Percentiles rank a stretch among this genome's conserved stretches.
These are phyloP conservation scores for Macadamia tetraphylla DNA, from an alignment of 164 flowering plant species.

Conservation along the genomic window DNA sequence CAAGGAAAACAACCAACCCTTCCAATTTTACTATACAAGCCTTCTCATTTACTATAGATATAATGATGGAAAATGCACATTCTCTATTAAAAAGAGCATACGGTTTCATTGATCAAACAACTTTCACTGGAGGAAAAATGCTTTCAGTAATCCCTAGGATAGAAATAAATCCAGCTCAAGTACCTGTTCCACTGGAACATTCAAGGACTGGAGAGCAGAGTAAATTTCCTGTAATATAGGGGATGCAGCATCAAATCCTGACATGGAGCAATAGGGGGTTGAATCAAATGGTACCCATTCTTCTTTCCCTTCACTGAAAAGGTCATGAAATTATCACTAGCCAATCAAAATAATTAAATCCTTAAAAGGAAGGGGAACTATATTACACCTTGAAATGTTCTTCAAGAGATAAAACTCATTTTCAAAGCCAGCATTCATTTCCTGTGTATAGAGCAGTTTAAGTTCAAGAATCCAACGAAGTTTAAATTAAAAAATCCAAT, in stretches of 20 bases:
- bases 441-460: conserved; percentile 37
- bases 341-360: background rate
- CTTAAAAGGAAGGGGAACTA: background rate
- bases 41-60: no score
- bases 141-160: background rate
- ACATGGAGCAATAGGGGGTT: conserved; percentile 71
- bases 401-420: conserved; percentile 81
- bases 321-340: conserved; percentile 3
- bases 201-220: conserved; percentile 52
- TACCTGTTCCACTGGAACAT: conserved; percentile 86
- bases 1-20: no score
- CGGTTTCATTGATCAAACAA: background rate
- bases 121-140: background rate
- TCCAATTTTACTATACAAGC: no score
- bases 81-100: no score
- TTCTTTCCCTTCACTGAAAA: conserved; percentile 68
- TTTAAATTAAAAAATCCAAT: conserved; percentile 1
- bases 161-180: background rate
- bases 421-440: conserved; percentile 89
- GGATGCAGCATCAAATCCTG: conserved; percentile 75
- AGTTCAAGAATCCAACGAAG: conserved; percentile 1
- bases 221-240: conserved; percentile 55
- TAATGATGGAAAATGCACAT: no score
- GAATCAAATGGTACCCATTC: conserved; percentile 83
- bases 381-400: conserved; percentile 43